Conservation (phyloP, 164 flowering plant genomes). For the Nymphaea thermarum region DNA sequence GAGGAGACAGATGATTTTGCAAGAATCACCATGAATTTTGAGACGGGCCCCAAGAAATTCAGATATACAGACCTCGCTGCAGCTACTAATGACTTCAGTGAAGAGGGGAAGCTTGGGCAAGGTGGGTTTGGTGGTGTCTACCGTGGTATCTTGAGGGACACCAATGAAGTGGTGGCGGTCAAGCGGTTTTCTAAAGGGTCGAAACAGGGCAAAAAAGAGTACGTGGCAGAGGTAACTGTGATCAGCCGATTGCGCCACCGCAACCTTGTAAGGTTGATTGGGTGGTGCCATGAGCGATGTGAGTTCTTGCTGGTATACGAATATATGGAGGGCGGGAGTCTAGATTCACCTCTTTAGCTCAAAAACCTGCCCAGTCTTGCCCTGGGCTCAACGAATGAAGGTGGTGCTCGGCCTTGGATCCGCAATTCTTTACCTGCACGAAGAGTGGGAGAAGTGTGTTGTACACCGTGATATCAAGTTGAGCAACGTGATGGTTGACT, state of each 20-base stretch:
- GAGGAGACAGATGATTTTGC: too few relatives aligned
- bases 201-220: constrained; percentile 37
- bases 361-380: constrained; percentile 3
- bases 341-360: constrained; percentile 28
- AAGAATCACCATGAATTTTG: too few relatives aligned
- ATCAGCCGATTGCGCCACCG: constrained; percentile 37
- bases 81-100: constrained; percentile 16
- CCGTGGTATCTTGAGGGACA: constrained; percentile 19
- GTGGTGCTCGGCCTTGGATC: constrained; percentile 33
- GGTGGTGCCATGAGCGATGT: constrained; percentile 38
- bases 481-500: constrained; percentile 42
- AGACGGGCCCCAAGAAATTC: constrained; percentile 17
- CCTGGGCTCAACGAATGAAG: constrained; percentile 28
- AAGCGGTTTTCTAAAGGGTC: constrained; percentile 28
- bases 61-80: constrained; percentile 12
- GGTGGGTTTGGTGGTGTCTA: constrained; percentile 32
- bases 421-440: constrained; percentile 37
- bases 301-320: constrained; percentile 40
- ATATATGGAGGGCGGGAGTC: constrained; percentile 40
- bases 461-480: constrained; percentile 43
- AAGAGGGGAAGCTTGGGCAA: constrained; percentile 21
- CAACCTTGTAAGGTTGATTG: constrained; percentile 34
- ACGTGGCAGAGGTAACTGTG: constrained; percentile 33
- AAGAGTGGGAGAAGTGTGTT: constrained; percentile 47
- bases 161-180: constrained; percentile 18